A percentile compares a stretch with the other conserved stretches of the same genome.
Conservation (phyloP, 208 protist species). For the Leptomonas pyrrhocoris region DNA sequence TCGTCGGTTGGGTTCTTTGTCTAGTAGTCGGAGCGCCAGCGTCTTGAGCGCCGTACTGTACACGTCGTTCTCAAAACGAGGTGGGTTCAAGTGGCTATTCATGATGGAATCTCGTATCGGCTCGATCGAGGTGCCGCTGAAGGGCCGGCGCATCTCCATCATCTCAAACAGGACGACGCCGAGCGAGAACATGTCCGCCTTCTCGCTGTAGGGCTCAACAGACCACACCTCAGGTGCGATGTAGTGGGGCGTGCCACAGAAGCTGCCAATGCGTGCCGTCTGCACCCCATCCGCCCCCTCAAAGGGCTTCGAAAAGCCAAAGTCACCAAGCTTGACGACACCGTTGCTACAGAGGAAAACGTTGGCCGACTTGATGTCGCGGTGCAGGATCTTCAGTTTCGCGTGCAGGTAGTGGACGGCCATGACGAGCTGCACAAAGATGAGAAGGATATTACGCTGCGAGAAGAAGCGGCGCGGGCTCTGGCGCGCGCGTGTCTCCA, state of each 20-base stretch:
- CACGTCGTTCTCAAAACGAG: slow-evolving; percentile 54
- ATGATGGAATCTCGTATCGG: slow-evolving; percentile 61
- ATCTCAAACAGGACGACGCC: slow-evolving; percentile 89
- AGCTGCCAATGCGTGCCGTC: slow-evolving; percentile 57
- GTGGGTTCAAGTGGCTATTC: slow-evolving; percentile 30
- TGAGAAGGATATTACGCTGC: slow-evolving; percentile 59
- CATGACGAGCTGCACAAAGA: slow-evolving; percentile 73
- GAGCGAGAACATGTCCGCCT: slow-evolving; percentile 93
- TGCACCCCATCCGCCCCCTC: slow-evolving; percentile 38
- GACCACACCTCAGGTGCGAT: slow-evolving; percentile 93
- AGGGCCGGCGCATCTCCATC: slow-evolving; percentile 80
- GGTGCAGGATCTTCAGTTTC: slow-evolving; percentile 67
- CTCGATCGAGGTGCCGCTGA: slow-evolving; percentile 58
- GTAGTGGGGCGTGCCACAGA: slow-evolving; percentile 92
- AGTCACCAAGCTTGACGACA: slow-evolving; percentile 82
- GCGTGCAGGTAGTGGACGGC: slow-evolving; percentile 77
- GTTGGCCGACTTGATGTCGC: slow-evolving; percentile 85
- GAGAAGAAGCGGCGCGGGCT: slow-evolving; percentile 39
- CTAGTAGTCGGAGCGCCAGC: slow-evolving; percentile 51
- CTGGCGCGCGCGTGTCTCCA: slow-evolving; percentile 43
- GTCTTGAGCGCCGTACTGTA: slow-evolving; percentile 78
- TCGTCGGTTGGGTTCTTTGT: slow-evolving; percentile 44
- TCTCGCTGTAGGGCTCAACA: slow-evolving; percentile 91
- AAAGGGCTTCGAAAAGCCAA: slow-evolving; percentile 69
- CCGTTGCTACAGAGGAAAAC: slow-evolving; percentile 74